These are phyloP conservation scores for Plasmodium gaboni DNA, from an alignment of 169 alveolate species.

Conservation along the genomic window DNA sequence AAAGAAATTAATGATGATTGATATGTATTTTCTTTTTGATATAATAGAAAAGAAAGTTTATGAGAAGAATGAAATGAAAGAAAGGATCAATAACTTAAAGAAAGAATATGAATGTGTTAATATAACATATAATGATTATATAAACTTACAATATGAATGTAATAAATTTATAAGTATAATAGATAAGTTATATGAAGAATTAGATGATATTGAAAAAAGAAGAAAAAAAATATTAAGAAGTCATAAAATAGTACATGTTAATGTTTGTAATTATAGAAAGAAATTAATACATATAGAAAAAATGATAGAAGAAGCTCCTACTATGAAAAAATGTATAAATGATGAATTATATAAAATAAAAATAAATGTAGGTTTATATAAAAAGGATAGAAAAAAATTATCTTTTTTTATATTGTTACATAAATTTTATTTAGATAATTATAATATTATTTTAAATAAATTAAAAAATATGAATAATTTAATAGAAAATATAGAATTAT, in stretches of 20 bases:
- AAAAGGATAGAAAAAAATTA: conserved; percentile 51
- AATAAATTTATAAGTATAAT: conserved; percentile 25
- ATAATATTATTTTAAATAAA: conserved; percentile 10
- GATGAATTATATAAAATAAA: conserved; percentile 30
- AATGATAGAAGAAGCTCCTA: conserved; percentile 64
- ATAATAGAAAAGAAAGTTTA: conserved; percentile 10
- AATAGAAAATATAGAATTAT: conserved; percentile 21
- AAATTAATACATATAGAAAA: conserved; percentile 41
- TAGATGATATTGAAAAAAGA: conserved; percentile 43
- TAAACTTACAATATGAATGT: conserved; percentile 45
- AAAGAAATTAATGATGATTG: conserved; percentile 1
- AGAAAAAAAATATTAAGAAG: conserved; percentile 16
- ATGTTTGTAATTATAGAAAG: conserved; percentile 57
- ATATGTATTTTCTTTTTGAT: conserved; percentile 13
- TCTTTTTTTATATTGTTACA: conserved; percentile 26
- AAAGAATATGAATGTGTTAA: conserved; percentile 54
- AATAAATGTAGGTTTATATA: conserved; percentile 10
- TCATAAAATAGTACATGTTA: conserved; percentile 18
- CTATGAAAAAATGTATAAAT: conserved; percentile 34
- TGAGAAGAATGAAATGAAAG: conserved; percentile 2
- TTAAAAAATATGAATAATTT: conserved; percentile 30
- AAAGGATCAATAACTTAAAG: conserved; percentile 4
- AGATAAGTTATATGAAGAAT: conserved; percentile 37
- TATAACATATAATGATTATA: conserved; percentile 39
- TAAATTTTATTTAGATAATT: conserved; percentile 41